Base-by-base conservation (phyloP, 768 basidiomycete genomes). In the Psilocybe cyanescens region DNA sequence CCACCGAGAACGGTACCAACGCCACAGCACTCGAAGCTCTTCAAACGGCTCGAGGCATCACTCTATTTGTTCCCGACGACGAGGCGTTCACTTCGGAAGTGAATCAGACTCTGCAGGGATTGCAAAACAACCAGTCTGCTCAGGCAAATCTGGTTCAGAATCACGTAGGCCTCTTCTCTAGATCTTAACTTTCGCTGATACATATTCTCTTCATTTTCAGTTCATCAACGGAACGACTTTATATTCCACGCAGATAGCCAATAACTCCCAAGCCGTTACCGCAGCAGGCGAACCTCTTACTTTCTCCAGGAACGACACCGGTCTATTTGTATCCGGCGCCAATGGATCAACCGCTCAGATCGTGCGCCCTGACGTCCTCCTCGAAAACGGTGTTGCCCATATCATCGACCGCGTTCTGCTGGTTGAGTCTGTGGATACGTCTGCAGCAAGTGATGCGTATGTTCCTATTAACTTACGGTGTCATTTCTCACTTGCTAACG, bases 361-460 rank as follows among this genome's bases (percentile, higher is more conserved):
- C 66, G 67, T 88, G 45, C 77, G 79, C 54, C 71, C 83, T 12
- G 88, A 92, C 69, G 78, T 89, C 4, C 74, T 92, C 65, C 71
- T 84, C 28, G 69, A 78, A 16, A 92, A 92, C 63, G 91, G 90
- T 49, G 91, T 92, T 45, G 71, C 89, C 8, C 89, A 92, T 70
- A 70, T 88, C 45, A 80, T 89, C 60, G 77, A 88, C 64, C 65
- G 74, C 16, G 84, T 87, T 8, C 76, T 90, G 33, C 45, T 84
- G 14, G 80, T 85, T 70, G 74, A 77, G 3, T 70, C 78, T 6
- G 65, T 60, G 2, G 72, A 88, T 67, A 48, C 76, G 8, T 64
- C 65, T 4, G 81, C 78, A 0, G 88, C 87, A 4, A 77, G 72
- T 49, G 79, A 82, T 58, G 86, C 86, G 86, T 88, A 69, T 69